These are phyloP conservation scores for Podila minutissima DNA, from an alignment of 192 early-diverging fungal species.

Conservation along the genomic window DNA sequence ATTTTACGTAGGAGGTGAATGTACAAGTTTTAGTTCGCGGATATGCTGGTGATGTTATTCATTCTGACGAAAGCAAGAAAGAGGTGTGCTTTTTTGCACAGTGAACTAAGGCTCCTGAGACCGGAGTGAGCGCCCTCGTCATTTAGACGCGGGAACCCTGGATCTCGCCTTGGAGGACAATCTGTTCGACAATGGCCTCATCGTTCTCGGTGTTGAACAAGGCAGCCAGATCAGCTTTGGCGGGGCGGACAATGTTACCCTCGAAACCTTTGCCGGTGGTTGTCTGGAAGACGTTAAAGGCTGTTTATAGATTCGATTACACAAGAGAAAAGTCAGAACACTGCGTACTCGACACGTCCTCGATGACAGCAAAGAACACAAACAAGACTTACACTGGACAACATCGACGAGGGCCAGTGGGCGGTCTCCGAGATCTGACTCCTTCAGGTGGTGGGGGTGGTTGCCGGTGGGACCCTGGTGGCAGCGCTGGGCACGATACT, in stretches of 20 bases:
- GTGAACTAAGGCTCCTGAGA: no score
- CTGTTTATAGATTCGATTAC: neutral
- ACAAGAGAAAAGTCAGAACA: neutral
- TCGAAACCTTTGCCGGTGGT: constrained; percentile 31
- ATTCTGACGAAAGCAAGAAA: neutral
- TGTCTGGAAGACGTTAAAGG: constrained; percentile 28
- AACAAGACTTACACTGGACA: constrained; percentile 24
- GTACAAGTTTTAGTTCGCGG: neutral
- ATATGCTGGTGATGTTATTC: neutral
- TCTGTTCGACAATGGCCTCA: constrained; percentile 25
- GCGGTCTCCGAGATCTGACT: constrained; percentile 1
- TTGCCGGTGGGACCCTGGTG: constrained; percentile 15
- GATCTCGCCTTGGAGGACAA: constrained; percentile 40
- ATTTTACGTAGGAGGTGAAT: neutral
- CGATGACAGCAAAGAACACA: neutral
- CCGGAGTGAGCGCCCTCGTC: neutral
- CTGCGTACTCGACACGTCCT: neutral
- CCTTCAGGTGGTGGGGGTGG: neutral
- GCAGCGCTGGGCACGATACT: constrained; percentile 33
- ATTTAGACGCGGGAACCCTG: constrained; percentile 2
- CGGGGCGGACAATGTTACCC: constrained; percentile 22
- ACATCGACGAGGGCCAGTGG: constrained; percentile 37
- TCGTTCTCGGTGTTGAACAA: constrained; percentile 34
- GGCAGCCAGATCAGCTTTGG: constrained; percentile 20
- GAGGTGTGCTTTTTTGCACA: no score